Conservation (phyloP, 2,329 filamentous ascomycete species). For the Didymella segeticola region DNA sequence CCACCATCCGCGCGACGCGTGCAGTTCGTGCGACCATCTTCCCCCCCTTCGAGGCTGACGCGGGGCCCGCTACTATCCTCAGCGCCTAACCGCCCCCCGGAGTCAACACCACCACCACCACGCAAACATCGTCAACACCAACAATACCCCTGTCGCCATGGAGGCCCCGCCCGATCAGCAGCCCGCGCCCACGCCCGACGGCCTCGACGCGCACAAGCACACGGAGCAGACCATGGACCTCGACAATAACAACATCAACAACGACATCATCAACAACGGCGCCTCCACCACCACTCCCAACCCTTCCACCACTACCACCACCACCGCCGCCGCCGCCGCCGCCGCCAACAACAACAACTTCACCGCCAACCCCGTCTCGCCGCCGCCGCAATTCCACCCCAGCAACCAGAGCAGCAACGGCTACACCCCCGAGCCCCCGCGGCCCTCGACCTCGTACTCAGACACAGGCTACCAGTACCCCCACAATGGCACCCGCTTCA, state of each 20-base stretch:
- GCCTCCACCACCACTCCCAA: constrained; percentile 48
- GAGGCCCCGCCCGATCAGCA: constrained; percentile 31
- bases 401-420: constrained; percentile 42
- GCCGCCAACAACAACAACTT: constrained; percentile 50
- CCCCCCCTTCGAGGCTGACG: constrained; percentile 28
- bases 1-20: constrained; percentile 39
- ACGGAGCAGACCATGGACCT: constrained; percentile 49
- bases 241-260: constrained; percentile 49
- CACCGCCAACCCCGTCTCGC: constrained; percentile 30
- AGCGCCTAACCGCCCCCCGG: constrained; percentile 28
- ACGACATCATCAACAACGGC: constrained; percentile 46
- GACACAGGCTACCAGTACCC: constrained; percentile 56
- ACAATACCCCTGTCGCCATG: constrained; percentile 20
- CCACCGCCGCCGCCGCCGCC: too few species aligned
- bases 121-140: not conserved
- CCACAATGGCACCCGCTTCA: constrained; percentile 49
- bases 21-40: constrained; percentile 12
- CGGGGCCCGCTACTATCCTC: constrained; percentile 32
- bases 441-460: constrained; percentile 62
- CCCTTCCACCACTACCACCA: too few species aligned
- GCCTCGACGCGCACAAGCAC: constrained; percentile 40
- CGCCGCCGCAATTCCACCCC: constrained; percentile 24
- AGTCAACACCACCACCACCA: constrained; percentile 21
- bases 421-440: constrained; percentile 53
- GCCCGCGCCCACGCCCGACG: constrained; percentile 13